Conservation (phyloP, 495 filamentous ascomycete genomes). For the Penicillium roqueforti region DNA sequence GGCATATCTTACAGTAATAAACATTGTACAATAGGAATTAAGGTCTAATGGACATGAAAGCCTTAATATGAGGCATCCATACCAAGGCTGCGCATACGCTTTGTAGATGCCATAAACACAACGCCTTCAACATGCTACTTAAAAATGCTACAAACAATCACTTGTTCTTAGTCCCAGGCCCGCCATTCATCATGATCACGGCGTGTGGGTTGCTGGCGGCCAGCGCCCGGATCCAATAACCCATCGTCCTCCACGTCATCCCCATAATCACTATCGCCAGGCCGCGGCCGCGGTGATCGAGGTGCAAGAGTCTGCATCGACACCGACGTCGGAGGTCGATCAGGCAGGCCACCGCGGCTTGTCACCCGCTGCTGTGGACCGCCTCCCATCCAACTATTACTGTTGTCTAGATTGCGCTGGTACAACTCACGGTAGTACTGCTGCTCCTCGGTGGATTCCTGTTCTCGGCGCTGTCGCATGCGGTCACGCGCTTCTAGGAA, state of each 20-base stretch:
- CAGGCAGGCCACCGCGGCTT: constrained; percentile 50
- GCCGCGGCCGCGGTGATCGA: constrained; percentile 40
- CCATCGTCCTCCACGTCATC: constrained; percentile 32
- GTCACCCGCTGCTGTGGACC: constrained; percentile 19
- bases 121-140: constrained; percentile 9
- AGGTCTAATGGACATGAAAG: neutral
- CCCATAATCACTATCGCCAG: constrained; percentile 42
- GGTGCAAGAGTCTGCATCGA: constrained; percentile 51
- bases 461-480: constrained; percentile 54
- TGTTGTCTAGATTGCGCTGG: constrained; percentile 37
- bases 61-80: neutral
- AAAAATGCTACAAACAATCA: neutral
- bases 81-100: neutral
- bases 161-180: constrained; percentile 36
- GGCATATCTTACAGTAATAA: no score
- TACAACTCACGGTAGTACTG: constrained; percentile 45
- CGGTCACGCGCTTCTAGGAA: constrained; percentile 66
- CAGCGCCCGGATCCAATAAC: constrained; percentile 16
- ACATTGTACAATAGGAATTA: no score
- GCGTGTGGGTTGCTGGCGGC: constrained; percentile 2
- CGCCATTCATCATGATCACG: constrained; percentile 41
- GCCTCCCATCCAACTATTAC: constrained; percentile 30
- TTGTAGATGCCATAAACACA: neutral
- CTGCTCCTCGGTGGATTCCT: constrained; percentile 48
- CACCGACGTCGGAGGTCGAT: constrained; percentile 47